These are phyloP conservation scores for Botrytis hyacinthi DNA, from an alignment of 2,329 filamentous ascomycete genomes.

Conservation along the genomic window DNA sequence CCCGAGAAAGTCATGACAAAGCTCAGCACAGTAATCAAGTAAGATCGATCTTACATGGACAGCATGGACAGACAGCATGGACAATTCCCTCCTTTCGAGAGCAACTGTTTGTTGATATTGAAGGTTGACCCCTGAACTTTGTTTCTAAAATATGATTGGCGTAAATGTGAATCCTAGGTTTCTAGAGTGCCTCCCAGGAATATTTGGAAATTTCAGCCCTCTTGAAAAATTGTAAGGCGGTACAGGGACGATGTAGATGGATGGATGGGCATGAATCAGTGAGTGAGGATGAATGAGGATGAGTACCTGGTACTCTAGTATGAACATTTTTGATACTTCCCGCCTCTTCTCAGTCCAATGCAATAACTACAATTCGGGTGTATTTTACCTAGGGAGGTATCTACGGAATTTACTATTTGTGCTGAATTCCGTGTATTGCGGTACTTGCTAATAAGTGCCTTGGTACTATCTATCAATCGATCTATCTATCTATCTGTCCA, in stretches of 20 bases:
- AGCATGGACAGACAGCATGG: background rate
- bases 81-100: background rate
- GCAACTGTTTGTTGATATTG: background rate
- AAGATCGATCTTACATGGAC: background rate
- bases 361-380: background rate
- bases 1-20: background rate
- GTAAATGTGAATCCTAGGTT: conserved; percentile 1
- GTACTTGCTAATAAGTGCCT: background rate
- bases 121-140: conserved; percentile 5
- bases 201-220: background rate
- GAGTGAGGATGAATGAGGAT: background rate
- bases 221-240: background rate
- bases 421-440: background rate
- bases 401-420: background rate
- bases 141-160: background rate
- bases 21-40: background rate
- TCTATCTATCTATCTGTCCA: background rate
- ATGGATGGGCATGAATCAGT: background rate
- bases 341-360: background rate
- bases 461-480: background rate
- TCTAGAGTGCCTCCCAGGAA: background rate
- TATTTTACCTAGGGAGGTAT: background rate
- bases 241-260: background rate
- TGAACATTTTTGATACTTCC: background rate
- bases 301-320: no score